Base-by-base conservation (phyloP, 2,329 filamentous ascomycete genomes). In the Clarireedia hainanense region DNA sequence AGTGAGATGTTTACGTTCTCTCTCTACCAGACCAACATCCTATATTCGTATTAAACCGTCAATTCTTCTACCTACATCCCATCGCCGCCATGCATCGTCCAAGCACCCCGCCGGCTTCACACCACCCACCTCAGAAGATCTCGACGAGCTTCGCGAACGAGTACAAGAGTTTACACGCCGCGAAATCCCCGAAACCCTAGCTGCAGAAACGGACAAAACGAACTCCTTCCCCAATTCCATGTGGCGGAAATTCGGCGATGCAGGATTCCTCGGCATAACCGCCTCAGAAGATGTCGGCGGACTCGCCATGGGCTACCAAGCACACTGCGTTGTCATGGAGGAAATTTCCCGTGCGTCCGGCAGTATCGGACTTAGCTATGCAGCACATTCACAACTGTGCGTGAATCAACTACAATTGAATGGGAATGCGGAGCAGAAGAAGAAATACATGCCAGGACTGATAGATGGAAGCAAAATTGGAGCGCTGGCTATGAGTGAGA, bases 391-490 rank as follows among this genome's bases (percentile, higher is more conserved):
- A 30, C 94, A 99, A 72, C 80, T 99, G 51, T 97, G 94, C 74
- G 87, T 97, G 58, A 99, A 99, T 72, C 94, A 99, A 74, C 76
- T 99, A 49, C 90, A 91, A 74, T 79, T 99, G 65, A 96, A 99
- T 69, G 94, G 89, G 46, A 85, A 79, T 3, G 68, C 78, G 0
- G 85, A 83, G 59, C 94, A 97, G 73, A 96, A 96, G 73, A 73
- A 77, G 57, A 83, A 83, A 62, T 91, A 86, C 71, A 79, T 99
- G 2, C 91, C 92, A 0, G 87, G 81, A 0, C 74, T 99, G 45
- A 85, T 96, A 59, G 83, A 86, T 0, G 92, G 92, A 7, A 84
- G 86, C 40, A 85, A 83, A 58, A 79, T 99, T 50, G 94, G 92
- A 48, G 92, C 89, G 1, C 76, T 99, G 67, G 92, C 92, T 55